These are phyloP conservation scores for Aschersonia sp. DNA, from an alignment of 2,329 filamentous ascomycete genomes.

Conservation along the genomic window DNA sequence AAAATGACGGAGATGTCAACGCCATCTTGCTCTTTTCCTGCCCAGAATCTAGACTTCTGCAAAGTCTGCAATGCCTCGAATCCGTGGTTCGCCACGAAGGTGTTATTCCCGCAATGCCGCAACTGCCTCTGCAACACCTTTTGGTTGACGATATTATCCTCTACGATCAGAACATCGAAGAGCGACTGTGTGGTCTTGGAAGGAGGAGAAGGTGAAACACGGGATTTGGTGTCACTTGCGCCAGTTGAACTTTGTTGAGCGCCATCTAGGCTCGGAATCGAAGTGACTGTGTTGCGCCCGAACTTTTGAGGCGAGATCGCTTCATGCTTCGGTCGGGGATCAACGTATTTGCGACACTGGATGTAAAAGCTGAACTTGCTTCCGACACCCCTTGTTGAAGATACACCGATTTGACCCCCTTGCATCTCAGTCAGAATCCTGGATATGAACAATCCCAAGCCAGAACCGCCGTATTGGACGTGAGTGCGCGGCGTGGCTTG, in stretches of 20 bases:
- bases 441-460: slow-evolving; percentile 62
- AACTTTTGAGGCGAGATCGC: slow-evolving; percentile 20
- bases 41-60: slow-evolving; percentile 41
- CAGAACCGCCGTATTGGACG: slow-evolving; percentile 58
- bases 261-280: slow-evolving; percentile 2
- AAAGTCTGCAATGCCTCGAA: slow-evolving; percentile 46
- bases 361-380: slow-evolving; percentile 70
- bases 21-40: slow-evolving; percentile 28
- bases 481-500: slow-evolving; percentile 56
- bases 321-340: slow-evolving; percentile 22
- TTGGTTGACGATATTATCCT: slow-evolving; percentile 56
- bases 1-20: slow-evolving; percentile 52
- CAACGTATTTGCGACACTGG: slow-evolving; percentile 43
- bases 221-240: neutral
- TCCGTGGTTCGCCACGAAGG: slow-evolving; percentile 50
- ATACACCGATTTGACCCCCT: slow-evolving; percentile 63
- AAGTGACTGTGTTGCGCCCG: slow-evolving; percentile 11
- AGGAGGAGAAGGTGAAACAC: neutral
- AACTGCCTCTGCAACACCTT: slow-evolving; percentile 48
- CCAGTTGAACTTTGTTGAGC: slow-evolving; percentile 2
- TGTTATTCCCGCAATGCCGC: slow-evolving; percentile 44
- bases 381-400: slow-evolving; percentile 50
- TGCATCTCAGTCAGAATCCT: slow-evolving; percentile 63
- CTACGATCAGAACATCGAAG: slow-evolving; percentile 48
- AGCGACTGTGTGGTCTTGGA: slow-evolving; percentile 12